Percentiles rank a stretch among this genome's conserved stretches.
These are phyloP conservation scores for Ophiostoma piceae DNA, from an alignment of 2,329 filamentous ascomycete species.

Conservation along the genomic window DNA sequence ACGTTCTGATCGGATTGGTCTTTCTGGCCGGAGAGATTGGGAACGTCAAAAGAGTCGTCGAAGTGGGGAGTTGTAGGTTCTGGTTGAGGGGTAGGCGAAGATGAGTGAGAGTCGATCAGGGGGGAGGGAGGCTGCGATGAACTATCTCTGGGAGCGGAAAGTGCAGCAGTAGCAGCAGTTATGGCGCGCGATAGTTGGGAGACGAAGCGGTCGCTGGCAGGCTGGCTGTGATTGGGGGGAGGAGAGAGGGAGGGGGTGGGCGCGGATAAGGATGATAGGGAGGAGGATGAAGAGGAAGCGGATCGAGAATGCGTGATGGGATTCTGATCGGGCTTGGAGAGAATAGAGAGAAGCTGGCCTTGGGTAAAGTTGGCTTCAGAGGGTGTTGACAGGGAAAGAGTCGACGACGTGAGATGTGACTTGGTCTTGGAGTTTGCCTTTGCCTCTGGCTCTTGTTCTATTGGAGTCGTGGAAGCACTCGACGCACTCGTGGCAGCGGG, in stretches of 20 bases:
- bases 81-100: constrained; percentile 42
- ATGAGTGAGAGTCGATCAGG: constrained; percentile 34
- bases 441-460: neutral
- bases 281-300: neutral
- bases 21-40: constrained; percentile 31
- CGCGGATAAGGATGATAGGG: neutral
- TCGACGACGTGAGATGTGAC: neutral
- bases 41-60: constrained; percentile 24
- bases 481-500: constrained; percentile 4
- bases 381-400: neutral
- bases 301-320: neutral
- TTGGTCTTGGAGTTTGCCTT: neutral
- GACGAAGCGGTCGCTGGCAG: constrained; percentile 7
- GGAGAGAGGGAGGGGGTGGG: neutral
- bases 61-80: constrained; percentile 36
- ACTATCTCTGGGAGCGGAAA: neutral
- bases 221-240: neutral
- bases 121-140: constrained; percentile 26
- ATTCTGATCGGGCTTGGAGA: neutral
- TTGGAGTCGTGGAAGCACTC: neutral
- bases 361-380: neutral
- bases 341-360: neutral
- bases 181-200: constrained; percentile 12
- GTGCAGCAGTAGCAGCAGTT: constrained; percentile 9
- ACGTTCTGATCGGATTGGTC: constrained; percentile 26